Conservation (phyloP, 164 flowering plant species). For the Kalanchoe fedtschenkoi region DNA sequence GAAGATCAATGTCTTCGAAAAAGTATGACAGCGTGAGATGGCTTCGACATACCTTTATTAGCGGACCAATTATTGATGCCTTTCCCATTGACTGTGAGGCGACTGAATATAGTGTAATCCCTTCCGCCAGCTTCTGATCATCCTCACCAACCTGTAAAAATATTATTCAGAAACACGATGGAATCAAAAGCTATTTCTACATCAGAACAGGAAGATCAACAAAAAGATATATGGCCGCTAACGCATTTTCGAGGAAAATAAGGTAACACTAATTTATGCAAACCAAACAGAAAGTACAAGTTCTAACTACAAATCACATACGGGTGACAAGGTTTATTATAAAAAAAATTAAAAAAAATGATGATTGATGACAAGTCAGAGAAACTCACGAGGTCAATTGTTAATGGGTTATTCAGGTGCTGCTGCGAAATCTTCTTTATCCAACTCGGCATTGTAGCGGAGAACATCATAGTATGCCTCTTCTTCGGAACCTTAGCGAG, state of each 20-base stretch:
- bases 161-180: neutral
- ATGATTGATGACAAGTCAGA: no score
- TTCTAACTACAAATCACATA: neutral
- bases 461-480: constrained; percentile 72
- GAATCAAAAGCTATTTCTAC: neutral
- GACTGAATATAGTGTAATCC: constrained; percentile 66
- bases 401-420: constrained; percentile 43
- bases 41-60: constrained; percentile 47
- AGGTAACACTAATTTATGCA: neutral
- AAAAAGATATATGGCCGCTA: neutral
- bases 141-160: constrained; percentile 71
- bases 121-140: constrained; percentile 86
- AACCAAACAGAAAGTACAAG: neutral
- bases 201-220: neutral
- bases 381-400: constrained; percentile 61
- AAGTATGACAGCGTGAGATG: neutral
- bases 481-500: constrained; percentile 45
- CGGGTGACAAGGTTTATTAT: no score
- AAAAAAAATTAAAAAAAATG: no score
- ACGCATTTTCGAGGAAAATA: neutral
- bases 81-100: constrained; percentile 44
- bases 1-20: neutral
- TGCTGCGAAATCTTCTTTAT: constrained; percentile 44
- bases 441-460: constrained; percentile 81
- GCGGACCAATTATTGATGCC: constrained; percentile 59